Base-by-base conservation (phyloP, 1,284 basidiomycete genomes). In the Chiua sp. region DNA sequence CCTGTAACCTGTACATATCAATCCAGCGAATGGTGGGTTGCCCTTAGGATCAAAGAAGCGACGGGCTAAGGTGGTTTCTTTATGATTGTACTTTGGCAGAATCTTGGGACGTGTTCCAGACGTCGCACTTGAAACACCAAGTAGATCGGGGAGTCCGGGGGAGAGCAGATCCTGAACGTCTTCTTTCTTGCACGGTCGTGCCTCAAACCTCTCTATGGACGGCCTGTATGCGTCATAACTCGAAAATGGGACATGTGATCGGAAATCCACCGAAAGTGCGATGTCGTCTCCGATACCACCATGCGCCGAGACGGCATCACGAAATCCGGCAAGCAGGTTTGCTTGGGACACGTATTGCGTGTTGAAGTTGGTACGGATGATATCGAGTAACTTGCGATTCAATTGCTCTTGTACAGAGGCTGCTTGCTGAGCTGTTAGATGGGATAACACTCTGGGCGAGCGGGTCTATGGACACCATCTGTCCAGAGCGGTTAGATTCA, bases 211-310 rank as follows among this genome's bases (percentile, higher is more conserved):
- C 28, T 59, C 53, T 4, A 66, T 26, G 28, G 61, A 72, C 6
- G 66, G 64, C 30, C 51, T 55, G 51, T 70, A 72, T 5, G 52
- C 23, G 11, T 53, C 58, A 22, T 69, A 70, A 32, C 47, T 30
- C 1, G 69, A 62, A 2, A 68, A 52, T 3, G 68, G 68, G 30
- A 70, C 59, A 23, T 55, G 52, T 22, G 56, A 12, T 12, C 62
- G 44, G 32, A 68, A 71, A 47, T 58, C 55, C 1, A 32, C 46
- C 26, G 63, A 16, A 15, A 65, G 13, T 6, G 33, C 42, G 18
- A 44, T 42, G 15, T 62, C 59, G n/a, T 55, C 55, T 5, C 39
- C 28, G 8, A 42, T 42, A n/a, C 44, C 35, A 22, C 39, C 51
- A 13, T 56, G 58, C 12, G 23, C 26, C 7, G 53, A 49, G 37